phyloP scores from a whole-genome alignment of 176 grass and related monocot species.

The Eleusine indica region DNA sequence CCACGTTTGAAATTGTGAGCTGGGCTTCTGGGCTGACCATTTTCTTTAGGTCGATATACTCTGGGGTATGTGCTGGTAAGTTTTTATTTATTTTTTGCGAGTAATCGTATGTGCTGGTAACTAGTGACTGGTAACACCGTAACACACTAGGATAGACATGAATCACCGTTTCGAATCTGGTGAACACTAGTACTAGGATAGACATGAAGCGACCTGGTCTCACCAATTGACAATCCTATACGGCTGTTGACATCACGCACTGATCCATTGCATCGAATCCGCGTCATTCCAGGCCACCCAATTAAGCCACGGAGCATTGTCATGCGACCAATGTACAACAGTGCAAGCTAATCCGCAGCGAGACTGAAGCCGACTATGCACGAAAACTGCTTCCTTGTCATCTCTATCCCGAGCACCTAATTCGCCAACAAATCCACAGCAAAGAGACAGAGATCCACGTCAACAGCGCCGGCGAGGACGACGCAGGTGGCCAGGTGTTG shows the following conservation, averaged over 20 bases:
- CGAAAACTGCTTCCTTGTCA: background rate
- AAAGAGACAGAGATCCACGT: too few species aligned
- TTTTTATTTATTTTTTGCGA: too few species aligned
- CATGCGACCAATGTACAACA: background rate
- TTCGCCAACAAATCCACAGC: background rate
- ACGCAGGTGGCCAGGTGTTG: background rate
- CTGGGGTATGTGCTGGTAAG: too few species aligned
- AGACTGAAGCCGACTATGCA: background rate
- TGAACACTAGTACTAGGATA: background rate
- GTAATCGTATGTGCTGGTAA: too few species aligned
- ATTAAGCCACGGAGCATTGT: background rate
- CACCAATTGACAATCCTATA: background rate
- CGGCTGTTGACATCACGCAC: too few species aligned
- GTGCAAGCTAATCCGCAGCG: background rate
- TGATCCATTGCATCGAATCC: background rate
- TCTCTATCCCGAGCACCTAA: slow-evolving; percentile 24
- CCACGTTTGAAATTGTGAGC: background rate
- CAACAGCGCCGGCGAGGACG: background rate
- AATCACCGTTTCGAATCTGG: background rate
- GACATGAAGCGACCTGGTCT: background rate
- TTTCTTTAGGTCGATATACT: background rate
- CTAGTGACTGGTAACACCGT: too few species aligned
- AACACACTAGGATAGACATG: background rate
- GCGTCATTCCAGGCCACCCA: background rate
- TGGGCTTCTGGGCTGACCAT: background rate